Percentiles rank a stretch among this genome's conserved stretches.
These are phyloP conservation scores for Suillus alpinus DNA, from an alignment of 768 basidiomycete genomes.

Conservation along the genomic window DNA sequence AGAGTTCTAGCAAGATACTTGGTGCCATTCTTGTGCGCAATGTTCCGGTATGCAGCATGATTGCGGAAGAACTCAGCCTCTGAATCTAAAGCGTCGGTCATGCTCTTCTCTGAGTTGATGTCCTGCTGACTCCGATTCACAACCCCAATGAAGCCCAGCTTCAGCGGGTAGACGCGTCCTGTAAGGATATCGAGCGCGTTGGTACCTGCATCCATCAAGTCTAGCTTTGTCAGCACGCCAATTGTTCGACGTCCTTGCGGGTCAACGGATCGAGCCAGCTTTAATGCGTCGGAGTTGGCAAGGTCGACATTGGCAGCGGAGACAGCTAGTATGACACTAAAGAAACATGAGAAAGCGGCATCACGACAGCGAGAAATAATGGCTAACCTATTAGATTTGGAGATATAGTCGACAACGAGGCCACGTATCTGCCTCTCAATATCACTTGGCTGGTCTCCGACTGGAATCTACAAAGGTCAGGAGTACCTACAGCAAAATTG, in stretches of 20 bases:
- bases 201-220: slow-evolving; percentile 99
- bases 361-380: neutral
- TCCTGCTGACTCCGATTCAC: slow-evolving; percentile 98
- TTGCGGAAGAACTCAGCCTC: slow-evolving; percentile 90
- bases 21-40: slow-evolving; percentile 97
- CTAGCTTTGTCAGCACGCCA: slow-evolving; percentile 94
- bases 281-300: slow-evolving; percentile 96
- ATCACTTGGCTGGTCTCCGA: slow-evolving; percentile 96
- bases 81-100: slow-evolving; percentile 79
- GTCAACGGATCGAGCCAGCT: slow-evolving; percentile 93
- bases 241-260: slow-evolving; percentile 96
- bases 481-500: neutral
- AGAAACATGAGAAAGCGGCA: neutral
- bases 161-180: slow-evolving; percentile 95
- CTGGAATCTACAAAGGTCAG: slow-evolving; percentile 65
- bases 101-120: slow-evolving; percentile 82
- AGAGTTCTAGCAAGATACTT: slow-evolving; percentile 90
- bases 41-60: slow-evolving; percentile 91
- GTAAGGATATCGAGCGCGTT: slow-evolving; percentile 96
- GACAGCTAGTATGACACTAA: slow-evolving; percentile 92
- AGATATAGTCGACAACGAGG: slow-evolving; percentile 93
- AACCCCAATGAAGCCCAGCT: slow-evolving; percentile 96
- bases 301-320: slow-evolving; percentile 98
- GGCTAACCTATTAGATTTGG: slow-evolving; percentile 89
- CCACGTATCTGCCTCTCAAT: slow-evolving; percentile 96